phyloP scores from a whole-genome alignment of 345 rosid genomes.

The Aethionema arabicum region DNA sequence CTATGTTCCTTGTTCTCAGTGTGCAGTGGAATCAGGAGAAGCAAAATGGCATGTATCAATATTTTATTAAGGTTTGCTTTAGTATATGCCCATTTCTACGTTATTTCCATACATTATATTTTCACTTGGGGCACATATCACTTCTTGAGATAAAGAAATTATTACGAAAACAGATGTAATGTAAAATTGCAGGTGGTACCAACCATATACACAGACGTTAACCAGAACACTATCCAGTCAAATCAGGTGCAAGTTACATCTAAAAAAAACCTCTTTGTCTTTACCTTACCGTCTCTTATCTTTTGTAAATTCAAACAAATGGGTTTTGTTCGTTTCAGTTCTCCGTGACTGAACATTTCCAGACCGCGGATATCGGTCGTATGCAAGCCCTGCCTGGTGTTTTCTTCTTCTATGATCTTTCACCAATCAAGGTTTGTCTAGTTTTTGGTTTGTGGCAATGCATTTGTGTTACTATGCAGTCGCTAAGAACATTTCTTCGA shows the following conservation, averaged over 20 bases:
- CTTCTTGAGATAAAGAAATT: conserved; percentile 7
- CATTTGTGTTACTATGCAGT: background rate
- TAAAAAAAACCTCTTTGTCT: background rate
- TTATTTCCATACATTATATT: background rate
- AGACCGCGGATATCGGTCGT: conserved; percentile 49
- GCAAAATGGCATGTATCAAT: conserved; percentile 85
- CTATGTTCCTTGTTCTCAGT: conserved; percentile 37
- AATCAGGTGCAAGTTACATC: conserved; percentile 54
- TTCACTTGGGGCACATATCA: background rate
- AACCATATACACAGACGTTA: conserved; percentile 67
- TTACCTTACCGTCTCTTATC: background rate
- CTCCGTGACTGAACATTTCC: conserved; percentile 88
- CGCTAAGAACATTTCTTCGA: background rate
- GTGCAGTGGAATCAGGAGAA: conserved; percentile 75
- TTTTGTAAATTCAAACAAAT: background rate
- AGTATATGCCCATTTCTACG: background rate
- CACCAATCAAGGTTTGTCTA: conserved; percentile 72
- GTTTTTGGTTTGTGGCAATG: background rate
- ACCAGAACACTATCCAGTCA: conserved; percentile 57
- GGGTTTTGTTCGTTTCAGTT: conserved; percentile 42
- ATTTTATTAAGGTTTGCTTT: conserved; percentile 70
- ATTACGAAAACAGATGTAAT: conserved; percentile 9
- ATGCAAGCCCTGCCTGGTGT: conserved; percentile 60
- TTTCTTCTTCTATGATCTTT: conserved; percentile 86
- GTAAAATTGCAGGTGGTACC: conserved; percentile 78